A percentile compares a stretch with the other conserved stretches of the same genome.
phyloP scores from a whole-genome alignment of 345 rosid species.

The Raphanus raphanistrum region DNA sequence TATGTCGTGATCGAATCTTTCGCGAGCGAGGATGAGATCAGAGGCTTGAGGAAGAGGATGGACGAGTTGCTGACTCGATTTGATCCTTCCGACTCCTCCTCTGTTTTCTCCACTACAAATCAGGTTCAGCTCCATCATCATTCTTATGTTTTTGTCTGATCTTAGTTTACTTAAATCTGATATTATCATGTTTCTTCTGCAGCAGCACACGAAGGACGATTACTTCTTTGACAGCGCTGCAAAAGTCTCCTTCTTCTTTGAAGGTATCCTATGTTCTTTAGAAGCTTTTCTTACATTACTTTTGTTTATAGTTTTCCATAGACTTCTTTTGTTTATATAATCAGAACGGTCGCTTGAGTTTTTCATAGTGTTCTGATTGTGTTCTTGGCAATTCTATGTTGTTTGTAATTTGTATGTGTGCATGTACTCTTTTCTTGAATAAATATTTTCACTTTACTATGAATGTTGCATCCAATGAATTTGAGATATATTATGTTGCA shows the following conservation, averaged over 20 bases:
- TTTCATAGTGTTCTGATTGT: not conserved
- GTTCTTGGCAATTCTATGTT: not conserved
- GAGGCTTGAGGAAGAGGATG: constrained; percentile 69
- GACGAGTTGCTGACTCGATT: constrained; percentile 58
- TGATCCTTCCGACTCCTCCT: constrained; percentile 64
- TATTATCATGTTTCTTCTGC: not conserved
- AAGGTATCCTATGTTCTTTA: constrained; percentile 51
- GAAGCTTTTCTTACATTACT: too few species aligned
- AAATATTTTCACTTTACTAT: not conserved
- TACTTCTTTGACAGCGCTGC: constrained; percentile 91
- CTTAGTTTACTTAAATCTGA: not conserved
- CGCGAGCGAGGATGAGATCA: constrained; percentile 60
- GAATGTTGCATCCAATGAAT: not conserved
- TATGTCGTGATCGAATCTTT: constrained; percentile 83
- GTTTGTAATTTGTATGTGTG: not conserved
- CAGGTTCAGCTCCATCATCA: constrained; percentile 48
- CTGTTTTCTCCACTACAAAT: constrained; percentile 84
- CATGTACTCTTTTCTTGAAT: not conserved
- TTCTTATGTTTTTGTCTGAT: not conserved
- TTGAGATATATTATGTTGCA: not conserved
- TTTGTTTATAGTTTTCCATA: not conserved
- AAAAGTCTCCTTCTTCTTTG: constrained; percentile 89
- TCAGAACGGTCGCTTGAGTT: not conserved
- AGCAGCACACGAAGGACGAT: constrained; percentile 62
- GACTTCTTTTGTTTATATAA: not conserved